These are phyloP conservation scores for Fragaria iinumae DNA, from an alignment of 306 rosid genomes.

Conservation along the genomic window DNA sequence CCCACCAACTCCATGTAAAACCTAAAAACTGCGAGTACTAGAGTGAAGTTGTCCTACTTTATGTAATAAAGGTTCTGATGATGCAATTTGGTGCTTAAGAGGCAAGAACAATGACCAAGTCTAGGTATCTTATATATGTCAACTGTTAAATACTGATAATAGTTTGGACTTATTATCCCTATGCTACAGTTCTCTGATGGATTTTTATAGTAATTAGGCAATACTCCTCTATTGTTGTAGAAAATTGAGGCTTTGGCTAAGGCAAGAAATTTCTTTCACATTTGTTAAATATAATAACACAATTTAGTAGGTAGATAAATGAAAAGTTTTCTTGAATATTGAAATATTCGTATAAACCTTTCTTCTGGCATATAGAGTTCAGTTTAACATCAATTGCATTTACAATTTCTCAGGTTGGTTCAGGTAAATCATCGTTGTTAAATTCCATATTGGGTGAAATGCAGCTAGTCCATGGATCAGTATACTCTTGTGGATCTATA, in stretches of 20 bases:
- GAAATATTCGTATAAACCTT: not conserved
- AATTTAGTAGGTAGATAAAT: not conserved
- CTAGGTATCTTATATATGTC: not conserved
- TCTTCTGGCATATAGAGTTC: not conserved
- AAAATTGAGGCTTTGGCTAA: slow-evolving; percentile 2
- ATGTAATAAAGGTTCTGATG: not conserved
- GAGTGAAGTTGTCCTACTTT: not conserved
- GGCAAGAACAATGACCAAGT: not conserved
- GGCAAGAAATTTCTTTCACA: not conserved
- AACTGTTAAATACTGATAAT: not conserved
- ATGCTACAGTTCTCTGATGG: not conserved
- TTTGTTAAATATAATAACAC: too few species aligned
- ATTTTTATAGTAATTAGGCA: not conserved
- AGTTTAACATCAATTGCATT: slow-evolving; percentile 6
- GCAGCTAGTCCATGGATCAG: slow-evolving; percentile 60
- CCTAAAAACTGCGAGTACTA: not conserved
- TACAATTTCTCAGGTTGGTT: slow-evolving; percentile 74
- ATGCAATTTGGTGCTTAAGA: not conserved
- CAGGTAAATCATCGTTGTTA: slow-evolving; percentile 87
- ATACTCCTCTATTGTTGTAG: not conserved
- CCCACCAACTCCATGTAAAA: not conserved
- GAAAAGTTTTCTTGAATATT: not conserved
- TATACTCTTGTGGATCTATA: slow-evolving; percentile 53
- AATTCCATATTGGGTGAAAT: slow-evolving; percentile 79
- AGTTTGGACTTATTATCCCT: not conserved